phyloP scores from a whole-genome alignment of 345 rosid genomes.

The Noccaea bulbosa region DNA sequence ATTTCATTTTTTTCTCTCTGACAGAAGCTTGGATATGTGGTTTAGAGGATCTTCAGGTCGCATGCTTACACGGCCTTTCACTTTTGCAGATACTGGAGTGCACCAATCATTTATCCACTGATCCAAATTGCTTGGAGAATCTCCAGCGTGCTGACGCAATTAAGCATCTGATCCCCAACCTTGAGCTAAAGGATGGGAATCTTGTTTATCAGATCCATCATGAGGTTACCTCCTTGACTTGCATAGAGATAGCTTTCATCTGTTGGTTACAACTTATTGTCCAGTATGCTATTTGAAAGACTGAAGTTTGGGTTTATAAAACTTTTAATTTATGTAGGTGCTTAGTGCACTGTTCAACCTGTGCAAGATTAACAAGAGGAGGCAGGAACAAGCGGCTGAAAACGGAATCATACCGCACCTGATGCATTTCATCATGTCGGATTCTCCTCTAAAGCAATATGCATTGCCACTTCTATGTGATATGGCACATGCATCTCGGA shows the following conservation, averaged over 20 bases:
- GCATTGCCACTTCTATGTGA: constrained; percentile 96
- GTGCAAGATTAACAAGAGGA: constrained; percentile 98
- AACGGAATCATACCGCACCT: constrained; percentile 98
- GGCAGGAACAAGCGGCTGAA: constrained; percentile 99
- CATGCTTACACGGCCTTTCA: constrained; percentile 34
- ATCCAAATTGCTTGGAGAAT: constrained; percentile 95
- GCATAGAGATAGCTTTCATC: not conserved
- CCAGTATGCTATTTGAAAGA: constrained; percentile 12
- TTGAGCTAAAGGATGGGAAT: constrained; percentile 87
- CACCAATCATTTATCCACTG: constrained; percentile 83
- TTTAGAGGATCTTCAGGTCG: constrained; percentile 15
- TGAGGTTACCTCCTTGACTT: constrained; percentile 62
- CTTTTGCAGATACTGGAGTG: constrained; percentile 73
- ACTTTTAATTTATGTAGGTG: constrained; percentile 58
- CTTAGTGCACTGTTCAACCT: constrained; percentile 94
- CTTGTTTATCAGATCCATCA: constrained; percentile 81
- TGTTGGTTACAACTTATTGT: constrained; percentile 17
- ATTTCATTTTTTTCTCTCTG: not conserved
- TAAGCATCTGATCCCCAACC: constrained; percentile 91
- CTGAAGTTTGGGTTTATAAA: constrained; percentile 5
- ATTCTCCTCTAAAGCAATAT: constrained; percentile 74
- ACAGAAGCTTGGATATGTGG: not conserved
- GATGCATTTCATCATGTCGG: constrained; percentile 80
- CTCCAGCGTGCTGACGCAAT: constrained; percentile 98
- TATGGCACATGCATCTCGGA: constrained; percentile 99